Evolutionary conservation across 1,139 yeast species (phyloP).

Genomic region (Hansenula lynferdii): DNA sequence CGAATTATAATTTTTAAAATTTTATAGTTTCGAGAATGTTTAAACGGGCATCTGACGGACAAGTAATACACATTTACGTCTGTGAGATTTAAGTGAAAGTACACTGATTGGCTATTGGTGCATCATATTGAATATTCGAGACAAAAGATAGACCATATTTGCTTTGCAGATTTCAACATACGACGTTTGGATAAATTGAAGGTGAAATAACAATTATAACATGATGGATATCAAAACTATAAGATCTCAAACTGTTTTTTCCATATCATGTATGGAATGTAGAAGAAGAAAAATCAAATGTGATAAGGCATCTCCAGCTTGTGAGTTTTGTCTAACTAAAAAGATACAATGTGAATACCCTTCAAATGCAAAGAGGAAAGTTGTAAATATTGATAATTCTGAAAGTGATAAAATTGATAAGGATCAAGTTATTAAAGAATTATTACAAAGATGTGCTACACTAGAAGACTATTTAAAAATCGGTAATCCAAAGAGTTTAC

Average conservation of each 20-base stretch:
- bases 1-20: too few species aligned
- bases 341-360: slow-evolving; percentile 1
- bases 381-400: not conserved
- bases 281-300: slow-evolving; percentile 1
- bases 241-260: not conserved
- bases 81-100: too few species aligned
- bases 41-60: not conserved
- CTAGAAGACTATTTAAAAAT: not conserved
- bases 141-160: too few species aligned
- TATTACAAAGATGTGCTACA: slow-evolving; percentile 1
- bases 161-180: too few species aligned
- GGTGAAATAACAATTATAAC: not conserved
- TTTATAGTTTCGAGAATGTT: too few species aligned
- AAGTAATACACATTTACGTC: not conserved
- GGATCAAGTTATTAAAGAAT: not conserved
- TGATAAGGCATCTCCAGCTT: not conserved
- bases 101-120: too few species aligned
- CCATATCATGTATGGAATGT: not conserved
- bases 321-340: not conserved
- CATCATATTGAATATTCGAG: too few species aligned
- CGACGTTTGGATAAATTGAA: too few species aligned
- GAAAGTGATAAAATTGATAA: not conserved
- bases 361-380: not conserved
- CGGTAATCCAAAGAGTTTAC: not conserved
- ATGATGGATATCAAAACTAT: not conserved